phyloP scores from a whole-genome alignment of 352 stramenopile genomes.

The Globisporangium alternatum region DNA sequence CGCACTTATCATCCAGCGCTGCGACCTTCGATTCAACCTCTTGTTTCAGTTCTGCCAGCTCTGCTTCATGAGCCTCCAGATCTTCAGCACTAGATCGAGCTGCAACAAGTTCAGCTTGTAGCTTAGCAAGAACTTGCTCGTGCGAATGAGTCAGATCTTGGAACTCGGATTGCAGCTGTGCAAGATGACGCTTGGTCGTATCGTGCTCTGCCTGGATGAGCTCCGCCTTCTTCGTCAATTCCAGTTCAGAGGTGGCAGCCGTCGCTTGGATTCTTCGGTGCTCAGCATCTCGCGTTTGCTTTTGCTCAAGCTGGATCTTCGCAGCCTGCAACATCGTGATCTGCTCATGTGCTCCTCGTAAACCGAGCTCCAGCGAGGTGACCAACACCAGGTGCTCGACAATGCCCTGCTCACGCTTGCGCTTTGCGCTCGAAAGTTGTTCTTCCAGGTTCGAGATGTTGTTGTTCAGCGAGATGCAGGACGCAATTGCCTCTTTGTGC shows the following conservation, averaged over 20 bases:
- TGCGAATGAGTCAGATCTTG: neutral
- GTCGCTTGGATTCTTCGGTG: neutral
- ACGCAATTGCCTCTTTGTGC: neutral
- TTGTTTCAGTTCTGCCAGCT: neutral
- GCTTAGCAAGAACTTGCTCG: neutral
- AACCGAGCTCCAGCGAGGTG: neutral
- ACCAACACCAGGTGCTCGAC: neutral
- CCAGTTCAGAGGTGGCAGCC: neutral
- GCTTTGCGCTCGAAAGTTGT: neutral
- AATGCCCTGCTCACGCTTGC: neutral
- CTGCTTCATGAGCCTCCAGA: neutral
- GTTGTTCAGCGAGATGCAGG: neutral
- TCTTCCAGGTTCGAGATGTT: conserved; percentile 5
- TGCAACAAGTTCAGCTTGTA: neutral
- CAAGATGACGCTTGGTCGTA: neutral
- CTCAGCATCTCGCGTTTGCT: neutral
- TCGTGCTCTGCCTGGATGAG: conserved; percentile 1
- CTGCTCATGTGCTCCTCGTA: neutral
- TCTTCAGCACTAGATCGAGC: neutral
- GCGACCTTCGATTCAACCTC: neutral
- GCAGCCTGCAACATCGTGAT: neutral
- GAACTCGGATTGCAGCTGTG: neutral
- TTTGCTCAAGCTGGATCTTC: neutral
- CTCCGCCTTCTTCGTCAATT: neutral
- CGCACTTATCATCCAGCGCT: neutral